These are phyloP conservation scores for Colletotrichum sansevieriae DNA, from an alignment of 2,329 filamentous ascomycete genomes.

Conservation along the genomic window DNA sequence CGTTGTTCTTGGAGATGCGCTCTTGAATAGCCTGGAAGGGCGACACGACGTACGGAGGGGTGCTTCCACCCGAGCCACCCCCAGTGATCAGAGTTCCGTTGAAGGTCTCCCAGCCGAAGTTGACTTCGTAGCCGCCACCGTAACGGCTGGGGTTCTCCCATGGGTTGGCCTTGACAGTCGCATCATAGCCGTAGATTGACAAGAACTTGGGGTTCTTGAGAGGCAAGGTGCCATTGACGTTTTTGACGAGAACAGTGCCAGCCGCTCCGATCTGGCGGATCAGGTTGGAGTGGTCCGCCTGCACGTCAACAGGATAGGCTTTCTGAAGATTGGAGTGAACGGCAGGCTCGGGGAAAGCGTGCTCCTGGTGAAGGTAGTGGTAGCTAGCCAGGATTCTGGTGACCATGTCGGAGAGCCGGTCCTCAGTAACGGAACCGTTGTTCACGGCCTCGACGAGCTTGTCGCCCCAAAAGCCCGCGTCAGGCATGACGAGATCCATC, in stretches of 20 bases:
- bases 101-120: constrained; percentile 52
- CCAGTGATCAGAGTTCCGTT: constrained; percentile 59
- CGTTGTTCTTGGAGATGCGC: constrained; percentile 64
- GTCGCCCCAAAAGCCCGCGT: constrained; percentile 55
- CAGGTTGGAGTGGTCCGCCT: constrained; percentile 23
- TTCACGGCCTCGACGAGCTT: constrained; percentile 71
- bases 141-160: constrained; percentile 40
- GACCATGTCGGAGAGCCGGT: constrained; percentile 73
- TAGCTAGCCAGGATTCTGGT: constrained; percentile 71
- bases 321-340: constrained; percentile 71
- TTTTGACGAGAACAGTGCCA: constrained; percentile 83
- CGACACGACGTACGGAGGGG: constrained; percentile 33
- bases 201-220: constrained; percentile 66
- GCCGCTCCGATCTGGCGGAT: constrained; percentile 56
- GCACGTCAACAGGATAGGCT: constrained; percentile 55
- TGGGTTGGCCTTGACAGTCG: constrained; percentile 55
- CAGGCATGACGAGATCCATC: constrained; percentile 80
- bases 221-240: constrained; percentile 72
- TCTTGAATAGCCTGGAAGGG: constrained; percentile 68
- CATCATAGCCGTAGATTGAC: constrained; percentile 75
- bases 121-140: constrained; percentile 58
- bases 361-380: constrained; percentile 64
- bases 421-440: constrained; percentile 69
- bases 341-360: constrained; percentile 58
- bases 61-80: constrained; percentile 47